Evolutionary conservation across 441 rosid species (phyloP).

Genomic region (Populus trichocarpa): DNA sequence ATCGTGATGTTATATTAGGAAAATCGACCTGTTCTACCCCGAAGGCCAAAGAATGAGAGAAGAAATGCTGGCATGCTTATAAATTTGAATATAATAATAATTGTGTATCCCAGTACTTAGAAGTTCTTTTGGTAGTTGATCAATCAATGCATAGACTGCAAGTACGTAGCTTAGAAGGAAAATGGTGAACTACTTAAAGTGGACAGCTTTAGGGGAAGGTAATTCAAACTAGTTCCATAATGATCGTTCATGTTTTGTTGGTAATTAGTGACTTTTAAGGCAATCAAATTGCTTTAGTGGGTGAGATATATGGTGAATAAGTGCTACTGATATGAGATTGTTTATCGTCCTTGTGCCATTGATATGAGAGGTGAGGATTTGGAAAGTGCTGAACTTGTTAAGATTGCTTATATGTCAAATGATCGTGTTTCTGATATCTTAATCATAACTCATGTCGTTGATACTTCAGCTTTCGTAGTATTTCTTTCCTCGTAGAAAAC

Average conservation of each 20-base stretch:
- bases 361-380: not conserved
- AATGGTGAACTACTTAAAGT: not conserved
- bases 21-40: not conserved
- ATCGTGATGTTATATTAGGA: not conserved
- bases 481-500: not conserved
- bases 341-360: not conserved
- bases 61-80: not conserved
- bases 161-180: not conserved
- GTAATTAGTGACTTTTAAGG: too few relatives aligned
- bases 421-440: not conserved
- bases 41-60: not conserved
- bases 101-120: not conserved
- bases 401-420: not conserved
- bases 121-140: not conserved
- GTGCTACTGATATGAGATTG: not conserved
- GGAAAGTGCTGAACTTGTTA: not conserved
- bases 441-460: not conserved
- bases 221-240: not conserved
- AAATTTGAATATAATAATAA: not conserved
- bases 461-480: not conserved
- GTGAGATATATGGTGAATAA: not conserved
- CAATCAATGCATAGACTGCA: not conserved
- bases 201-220: not conserved
- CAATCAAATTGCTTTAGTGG: not conserved
- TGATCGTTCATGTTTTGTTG: not conserved